Percentiles rank a stretch among this genome's conserved stretches.
Conservation (phyloP, 257 asterid species). For the Solanum ahanhuiri region DNA sequence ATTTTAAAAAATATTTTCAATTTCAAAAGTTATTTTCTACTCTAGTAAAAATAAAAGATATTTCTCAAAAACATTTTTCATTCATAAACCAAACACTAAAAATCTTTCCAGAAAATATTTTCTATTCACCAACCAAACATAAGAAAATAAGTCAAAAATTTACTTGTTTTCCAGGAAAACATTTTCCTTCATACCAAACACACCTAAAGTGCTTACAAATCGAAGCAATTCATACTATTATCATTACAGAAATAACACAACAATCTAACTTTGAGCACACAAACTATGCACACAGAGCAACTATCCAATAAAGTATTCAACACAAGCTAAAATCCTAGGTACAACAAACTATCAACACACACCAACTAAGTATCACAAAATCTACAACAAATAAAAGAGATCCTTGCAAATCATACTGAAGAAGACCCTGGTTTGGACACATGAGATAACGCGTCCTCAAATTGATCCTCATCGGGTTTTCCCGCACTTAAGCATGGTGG, state of each 20-base stretch:
- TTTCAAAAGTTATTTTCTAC: too few relatives aligned
- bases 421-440: constrained; percentile 34
- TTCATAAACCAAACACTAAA: too few relatives aligned
- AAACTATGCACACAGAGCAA: neutral
- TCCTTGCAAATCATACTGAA: constrained; percentile 11
- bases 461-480: constrained; percentile 54
- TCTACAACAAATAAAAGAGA: neutral
- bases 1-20: too few relatives aligned
- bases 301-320: neutral
- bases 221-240: neutral
- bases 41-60: too few relatives aligned
- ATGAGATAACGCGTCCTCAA: constrained; percentile 61
- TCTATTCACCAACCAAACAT: too few relatives aligned
- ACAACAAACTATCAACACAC: neutral
- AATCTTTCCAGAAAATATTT: too few relatives aligned
- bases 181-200: too few relatives aligned
- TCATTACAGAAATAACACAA: neutral
- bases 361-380: neutral
- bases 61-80: too few relatives aligned
- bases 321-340: neutral
- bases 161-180: too few relatives aligned
- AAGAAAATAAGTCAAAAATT: too few relatives aligned
- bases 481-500: constrained; percentile 62
- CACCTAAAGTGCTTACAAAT: neutral
- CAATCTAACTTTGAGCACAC: neutral